Evolutionary conservation across 2,329 filamentous ascomycete species (phyloP).

Genomic region (Xylariaceae sp.): DNA sequence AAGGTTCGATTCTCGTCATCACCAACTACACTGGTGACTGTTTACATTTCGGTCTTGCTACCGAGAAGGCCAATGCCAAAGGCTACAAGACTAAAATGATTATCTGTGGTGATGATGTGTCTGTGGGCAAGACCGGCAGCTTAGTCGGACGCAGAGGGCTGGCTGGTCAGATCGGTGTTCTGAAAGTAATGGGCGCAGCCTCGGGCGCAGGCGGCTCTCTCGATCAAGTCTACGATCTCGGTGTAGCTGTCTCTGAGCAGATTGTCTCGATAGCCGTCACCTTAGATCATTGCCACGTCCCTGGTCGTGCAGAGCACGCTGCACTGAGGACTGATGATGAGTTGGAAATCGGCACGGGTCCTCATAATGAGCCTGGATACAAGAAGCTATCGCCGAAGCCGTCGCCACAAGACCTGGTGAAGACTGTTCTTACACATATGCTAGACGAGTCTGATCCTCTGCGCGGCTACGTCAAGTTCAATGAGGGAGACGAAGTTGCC

Average conservation of each 20-base stretch:
- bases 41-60: slow-evolving; percentile 57
- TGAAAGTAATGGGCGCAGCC: slow-evolving; percentile 55
- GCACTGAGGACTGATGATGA: slow-evolving; percentile 44
- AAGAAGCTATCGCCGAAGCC: slow-evolving; percentile 51
- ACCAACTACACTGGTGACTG: slow-evolving; percentile 65
- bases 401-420: slow-evolving; percentile 45
- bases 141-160: slow-evolving; percentile 60
- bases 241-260: slow-evolving; percentile 45
- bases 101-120: slow-evolving; percentile 63
- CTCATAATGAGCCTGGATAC: slow-evolving; percentile 63
- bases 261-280: slow-evolving; percentile 56
- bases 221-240: slow-evolving; percentile 48
- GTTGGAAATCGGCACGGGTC: slow-evolving; percentile 62
- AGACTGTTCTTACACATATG: slow-evolving; percentile 56
- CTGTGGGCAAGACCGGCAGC: slow-evolving; percentile 53
- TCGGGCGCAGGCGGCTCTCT: slow-evolving; percentile 44
- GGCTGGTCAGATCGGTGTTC: slow-evolving; percentile 56
- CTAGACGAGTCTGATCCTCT: slow-evolving; percentile 53
- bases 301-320: slow-evolving; percentile 47
- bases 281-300: slow-evolving; percentile 58
- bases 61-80: slow-evolving; percentile 52
- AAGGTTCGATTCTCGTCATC: slow-evolving; percentile 57
- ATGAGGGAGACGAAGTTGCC: slow-evolving; percentile 44
- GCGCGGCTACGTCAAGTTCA: slow-evolving; percentile 47
- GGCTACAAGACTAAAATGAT: slow-evolving; percentile 54